A percentile compares a stretch with the other conserved stretches of the same genome.
Conservation (phyloP, 345 rosid species). For the Noccaea caerulescens region DNA sequence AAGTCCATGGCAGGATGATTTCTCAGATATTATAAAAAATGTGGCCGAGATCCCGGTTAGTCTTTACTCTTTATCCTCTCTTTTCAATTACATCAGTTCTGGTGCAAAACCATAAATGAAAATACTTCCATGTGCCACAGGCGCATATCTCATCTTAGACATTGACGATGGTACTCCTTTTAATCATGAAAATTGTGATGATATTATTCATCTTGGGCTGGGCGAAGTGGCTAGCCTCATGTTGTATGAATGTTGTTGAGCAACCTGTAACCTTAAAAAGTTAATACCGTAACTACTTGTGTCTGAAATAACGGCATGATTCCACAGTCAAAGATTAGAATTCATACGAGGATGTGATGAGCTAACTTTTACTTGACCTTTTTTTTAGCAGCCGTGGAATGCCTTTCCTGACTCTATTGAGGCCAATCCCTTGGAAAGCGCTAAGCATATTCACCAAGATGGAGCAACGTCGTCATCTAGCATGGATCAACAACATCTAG, state of each 20-base stretch:
- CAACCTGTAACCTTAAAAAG: too few species aligned
- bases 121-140: too few species aligned
- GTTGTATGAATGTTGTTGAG: too few species aligned
- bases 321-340: too few species aligned
- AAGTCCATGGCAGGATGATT: slow-evolving; percentile 58
- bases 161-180: too few species aligned
- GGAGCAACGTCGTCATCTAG: slow-evolving; percentile 46
- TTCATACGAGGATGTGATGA: not conserved
- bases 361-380: slow-evolving; percentile 27
- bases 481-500: slow-evolving; percentile 53
- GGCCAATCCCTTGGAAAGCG: slow-evolving; percentile 47
- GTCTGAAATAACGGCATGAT: too few species aligned
- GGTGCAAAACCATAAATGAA: too few species aligned
- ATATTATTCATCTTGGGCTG: too few species aligned
- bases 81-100: not conserved
- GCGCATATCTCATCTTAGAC: too few species aligned
- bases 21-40: slow-evolving; percentile 44
- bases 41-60: slow-evolving; percentile 56
- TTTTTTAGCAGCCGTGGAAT: slow-evolving; percentile 71
- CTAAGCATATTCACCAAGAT: slow-evolving; percentile 46
- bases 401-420: slow-evolving; percentile 60
- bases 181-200: too few species aligned
- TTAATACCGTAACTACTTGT: too few species aligned
- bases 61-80: slow-evolving; percentile 20
- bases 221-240: too few species aligned